Percentiles rank a stretch among this genome's conserved stretches.
Evolutionary conservation across 2,329 filamentous ascomycete species (phyloP).

Genomic region (Myrmaecium sp.): DNA sequence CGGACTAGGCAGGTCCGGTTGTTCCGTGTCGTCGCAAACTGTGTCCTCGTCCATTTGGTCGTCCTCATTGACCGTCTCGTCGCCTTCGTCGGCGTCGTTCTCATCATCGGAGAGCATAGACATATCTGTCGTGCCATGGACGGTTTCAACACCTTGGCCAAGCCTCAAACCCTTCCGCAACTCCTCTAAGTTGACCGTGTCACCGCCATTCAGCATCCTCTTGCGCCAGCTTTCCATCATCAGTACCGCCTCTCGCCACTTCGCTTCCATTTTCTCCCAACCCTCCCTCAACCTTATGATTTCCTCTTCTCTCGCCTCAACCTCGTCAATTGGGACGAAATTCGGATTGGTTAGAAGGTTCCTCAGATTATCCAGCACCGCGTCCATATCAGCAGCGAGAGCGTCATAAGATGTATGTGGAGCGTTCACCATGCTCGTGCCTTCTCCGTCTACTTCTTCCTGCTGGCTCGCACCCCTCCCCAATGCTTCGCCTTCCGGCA

Average conservation of each 20-base stretch:
- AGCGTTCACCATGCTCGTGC: slow-evolving; percentile 22
- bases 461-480: slow-evolving; percentile 11
- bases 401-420: slow-evolving; percentile 48
- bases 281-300: slow-evolving; percentile 68
- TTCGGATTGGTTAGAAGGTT: slow-evolving; percentile 84
- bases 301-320: slow-evolving; percentile 81
- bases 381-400: slow-evolving; percentile 56
- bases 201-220: slow-evolving; percentile 55
- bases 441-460: slow-evolving; percentile 16
- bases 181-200: slow-evolving; percentile 46
- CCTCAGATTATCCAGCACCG: slow-evolving; percentile 63
- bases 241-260: slow-evolving; percentile 77
- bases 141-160: slow-evolving; percentile 28
- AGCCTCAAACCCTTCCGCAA: slow-evolving; percentile 45
- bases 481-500: slow-evolving; percentile 22
- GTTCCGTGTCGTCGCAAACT: slow-evolving; percentile 6
- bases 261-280: slow-evolving; percentile 83
- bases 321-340: slow-evolving; percentile 89
- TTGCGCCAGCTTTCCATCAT: slow-evolving; percentile 89
- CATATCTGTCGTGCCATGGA: slow-evolving; percentile 7
- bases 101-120: slow-evolving; percentile 19
- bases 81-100: slow-evolving; percentile 12
- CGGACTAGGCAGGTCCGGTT: slow-evolving; percentile 11
- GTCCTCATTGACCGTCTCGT: slow-evolving; percentile 11
- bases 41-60: slow-evolving; percentile 6